phyloP scores from a whole-genome alignment of 495 filamentous ascomycete species.

The Sordaria brevicollis region DNA sequence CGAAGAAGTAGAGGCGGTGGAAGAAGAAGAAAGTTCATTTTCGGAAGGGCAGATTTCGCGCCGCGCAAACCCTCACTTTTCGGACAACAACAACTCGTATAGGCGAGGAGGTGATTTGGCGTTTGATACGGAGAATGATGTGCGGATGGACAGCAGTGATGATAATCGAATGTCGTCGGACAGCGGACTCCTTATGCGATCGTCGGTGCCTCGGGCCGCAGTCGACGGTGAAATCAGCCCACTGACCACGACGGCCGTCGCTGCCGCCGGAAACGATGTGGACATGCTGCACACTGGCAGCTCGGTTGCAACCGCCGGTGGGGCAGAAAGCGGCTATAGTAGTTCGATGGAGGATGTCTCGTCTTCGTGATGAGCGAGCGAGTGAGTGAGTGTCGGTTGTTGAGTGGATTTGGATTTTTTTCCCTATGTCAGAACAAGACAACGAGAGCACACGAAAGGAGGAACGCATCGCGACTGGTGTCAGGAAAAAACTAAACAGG shows the following conservation, averaged over 20 bases:
- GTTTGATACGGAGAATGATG: constrained; percentile 14
- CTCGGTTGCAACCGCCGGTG: constrained; percentile 34
- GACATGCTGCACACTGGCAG: constrained; percentile 24
- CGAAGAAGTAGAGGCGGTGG: constrained; percentile 2
- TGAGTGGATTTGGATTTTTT: not conserved
- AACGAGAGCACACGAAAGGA: not conserved
- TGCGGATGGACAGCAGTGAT: constrained; percentile 9
- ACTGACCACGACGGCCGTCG: too few species aligned
- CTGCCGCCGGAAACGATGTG: constrained; percentile 2
- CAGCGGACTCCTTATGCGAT: not conserved
- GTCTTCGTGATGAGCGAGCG: not conserved
- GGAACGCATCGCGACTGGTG: not conserved
- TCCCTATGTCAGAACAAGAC: not conserved
- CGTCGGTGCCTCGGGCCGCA: not conserved
- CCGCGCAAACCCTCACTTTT: constrained; percentile 20
- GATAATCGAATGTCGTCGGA: not conserved
- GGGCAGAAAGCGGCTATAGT: constrained; percentile 29
- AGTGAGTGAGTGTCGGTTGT: too few species aligned
- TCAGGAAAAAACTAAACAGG: not conserved
- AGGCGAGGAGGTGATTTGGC: constrained; percentile 6
- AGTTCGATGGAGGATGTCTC: constrained; percentile 27
- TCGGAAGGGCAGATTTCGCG: constrained; percentile 17
- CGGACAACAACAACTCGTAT: constrained; percentile 12
- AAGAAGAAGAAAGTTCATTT: not conserved
- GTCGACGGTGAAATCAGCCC: not conserved